These are phyloP conservation scores for Cicer bijugum DNA, from an alignment of 306 rosid genomes.

Conservation along the genomic window DNA sequence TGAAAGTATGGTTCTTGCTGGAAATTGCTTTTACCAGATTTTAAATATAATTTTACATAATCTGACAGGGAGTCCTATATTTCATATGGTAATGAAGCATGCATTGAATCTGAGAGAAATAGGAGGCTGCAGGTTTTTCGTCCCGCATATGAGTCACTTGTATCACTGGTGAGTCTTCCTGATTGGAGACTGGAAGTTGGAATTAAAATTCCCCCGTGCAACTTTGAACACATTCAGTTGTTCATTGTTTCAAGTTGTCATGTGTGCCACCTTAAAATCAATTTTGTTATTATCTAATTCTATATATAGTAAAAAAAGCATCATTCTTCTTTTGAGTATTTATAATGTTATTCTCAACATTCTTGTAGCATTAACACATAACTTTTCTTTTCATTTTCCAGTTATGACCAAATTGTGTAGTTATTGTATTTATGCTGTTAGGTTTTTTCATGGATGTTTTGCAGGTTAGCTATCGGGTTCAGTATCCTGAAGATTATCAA, in stretches of 20 bases:
- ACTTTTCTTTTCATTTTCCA: constrained; percentile 5
- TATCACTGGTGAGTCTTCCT: constrained; percentile 77
- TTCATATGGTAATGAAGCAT: constrained; percentile 69
- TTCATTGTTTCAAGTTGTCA: constrained; percentile 4
- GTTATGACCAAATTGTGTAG: constrained; percentile 4
- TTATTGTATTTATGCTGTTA: constrained; percentile 26
- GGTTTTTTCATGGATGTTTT: constrained; percentile 45
- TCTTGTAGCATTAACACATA: constrained; percentile 36
- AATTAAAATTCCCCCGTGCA: constrained; percentile 7
- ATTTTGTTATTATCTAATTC: constrained; percentile 36
- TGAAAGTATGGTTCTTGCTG: constrained; percentile 14
- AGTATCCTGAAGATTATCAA: constrained; percentile 94
- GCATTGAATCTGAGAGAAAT: constrained; percentile 87
- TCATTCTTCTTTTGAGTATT: constrained; percentile 5
- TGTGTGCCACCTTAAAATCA: constrained; percentile 28
- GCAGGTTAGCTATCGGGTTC: constrained; percentile 95
- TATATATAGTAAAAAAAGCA: constrained; percentile 17
- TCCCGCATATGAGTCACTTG: constrained; percentile 95
- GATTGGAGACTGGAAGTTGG: constrained; percentile 36
- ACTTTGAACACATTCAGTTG: constrained; percentile 12
- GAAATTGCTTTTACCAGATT: constrained; percentile 42
- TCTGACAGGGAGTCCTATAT: constrained; percentile 73
- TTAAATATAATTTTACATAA: constrained; percentile 42
- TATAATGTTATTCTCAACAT: constrained; percentile 17
- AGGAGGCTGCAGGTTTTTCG: constrained; percentile 83